Conservation (phyloP, 768 basidiomycete genomes). For the Serendipita sp. region DNA sequence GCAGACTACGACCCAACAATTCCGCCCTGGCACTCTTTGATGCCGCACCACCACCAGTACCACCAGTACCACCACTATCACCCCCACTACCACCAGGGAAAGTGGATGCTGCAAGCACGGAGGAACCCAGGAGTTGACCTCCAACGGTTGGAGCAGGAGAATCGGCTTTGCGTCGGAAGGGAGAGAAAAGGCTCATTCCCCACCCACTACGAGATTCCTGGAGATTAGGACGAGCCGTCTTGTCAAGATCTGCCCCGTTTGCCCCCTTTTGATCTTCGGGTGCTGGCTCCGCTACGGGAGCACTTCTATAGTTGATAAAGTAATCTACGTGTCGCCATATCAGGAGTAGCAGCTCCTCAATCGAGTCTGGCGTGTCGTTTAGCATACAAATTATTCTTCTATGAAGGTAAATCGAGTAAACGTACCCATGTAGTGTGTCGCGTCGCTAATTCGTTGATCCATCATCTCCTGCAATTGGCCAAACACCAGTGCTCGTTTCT, state of each 20-base stretch:
- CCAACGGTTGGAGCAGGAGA: constrained; percentile 1
- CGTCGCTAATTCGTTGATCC: neutral
- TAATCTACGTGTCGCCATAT: constrained; percentile 66
- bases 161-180: neutral
- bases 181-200: constrained; percentile 3
- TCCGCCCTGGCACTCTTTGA: neutral
- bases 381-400: neutral
- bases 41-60: neutral
- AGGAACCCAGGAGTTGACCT: constrained; percentile 8
- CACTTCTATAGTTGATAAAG: constrained; percentile 25
- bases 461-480: constrained; percentile 7
- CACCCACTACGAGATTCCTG: constrained; percentile 9
- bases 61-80: too few relatives aligned
- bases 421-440: neutral
- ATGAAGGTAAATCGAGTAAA: neutral
- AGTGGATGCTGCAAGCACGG: constrained; percentile 2
- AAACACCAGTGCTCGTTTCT: constrained; percentile 4
- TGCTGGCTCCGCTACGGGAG: constrained; percentile 17
- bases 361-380: constrained; percentile 28
- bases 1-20: neutral
- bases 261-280: neutral
- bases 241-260: neutral
- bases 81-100: neutral
- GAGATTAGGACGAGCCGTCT: neutral
- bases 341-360: constrained; percentile 66